phyloP scores from a whole-genome alignment of 1,284 basidiomycete genomes.

The Volvariella surrecta region DNA sequence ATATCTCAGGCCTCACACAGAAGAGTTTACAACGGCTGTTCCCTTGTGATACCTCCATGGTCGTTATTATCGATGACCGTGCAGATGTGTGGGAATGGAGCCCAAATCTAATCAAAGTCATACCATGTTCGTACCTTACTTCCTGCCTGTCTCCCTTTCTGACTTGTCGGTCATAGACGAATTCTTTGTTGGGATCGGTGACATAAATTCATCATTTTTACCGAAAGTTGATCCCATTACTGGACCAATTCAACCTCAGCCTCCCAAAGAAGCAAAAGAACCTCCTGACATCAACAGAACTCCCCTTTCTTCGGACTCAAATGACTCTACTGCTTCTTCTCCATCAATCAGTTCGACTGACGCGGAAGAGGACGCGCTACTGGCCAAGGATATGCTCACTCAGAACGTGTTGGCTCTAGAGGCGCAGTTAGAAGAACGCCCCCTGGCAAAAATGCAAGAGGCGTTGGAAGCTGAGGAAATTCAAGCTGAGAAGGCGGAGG shows the following conservation, averaged over 20 bases:
- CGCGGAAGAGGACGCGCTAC: slow-evolving; percentile 41
- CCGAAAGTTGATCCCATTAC: slow-evolving; percentile 62
- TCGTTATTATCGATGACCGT: slow-evolving; percentile 97
- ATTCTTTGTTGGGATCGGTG: slow-evolving; percentile 98
- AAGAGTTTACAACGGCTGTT: slow-evolving; percentile 91
- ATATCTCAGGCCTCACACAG: slow-evolving; percentile 61
- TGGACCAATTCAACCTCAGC: slow-evolving; percentile 20
- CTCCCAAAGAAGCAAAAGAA: slow-evolving; percentile 14
- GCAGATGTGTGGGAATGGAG: slow-evolving; percentile 97
- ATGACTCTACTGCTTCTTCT: not conserved
- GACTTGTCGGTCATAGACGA: slow-evolving; percentile 53
- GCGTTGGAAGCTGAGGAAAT: slow-evolving; percentile 44
- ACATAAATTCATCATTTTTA: slow-evolving; percentile 93
- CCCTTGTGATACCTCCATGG: slow-evolving; percentile 97
- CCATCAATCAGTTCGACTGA: slow-evolving; percentile 25
- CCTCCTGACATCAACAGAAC: slow-evolving; percentile 8
- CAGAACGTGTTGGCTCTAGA: slow-evolving; percentile 69
- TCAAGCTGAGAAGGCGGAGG: slow-evolving; percentile 7
- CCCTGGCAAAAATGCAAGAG: slow-evolving; percentile 84
- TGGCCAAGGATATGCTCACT: slow-evolving; percentile 21
- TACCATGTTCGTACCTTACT: slow-evolving; percentile 68
- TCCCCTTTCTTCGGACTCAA: slow-evolving; percentile 8
- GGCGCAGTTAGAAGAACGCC: slow-evolving; percentile 80
- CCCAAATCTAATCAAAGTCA: slow-evolving; percentile 93
- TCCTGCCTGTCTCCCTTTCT: slow-evolving; percentile 3